Evolutionary conservation across 345 rosid genomes (phyloP).

Genomic region (Microthlaspi erraticum): DNA sequence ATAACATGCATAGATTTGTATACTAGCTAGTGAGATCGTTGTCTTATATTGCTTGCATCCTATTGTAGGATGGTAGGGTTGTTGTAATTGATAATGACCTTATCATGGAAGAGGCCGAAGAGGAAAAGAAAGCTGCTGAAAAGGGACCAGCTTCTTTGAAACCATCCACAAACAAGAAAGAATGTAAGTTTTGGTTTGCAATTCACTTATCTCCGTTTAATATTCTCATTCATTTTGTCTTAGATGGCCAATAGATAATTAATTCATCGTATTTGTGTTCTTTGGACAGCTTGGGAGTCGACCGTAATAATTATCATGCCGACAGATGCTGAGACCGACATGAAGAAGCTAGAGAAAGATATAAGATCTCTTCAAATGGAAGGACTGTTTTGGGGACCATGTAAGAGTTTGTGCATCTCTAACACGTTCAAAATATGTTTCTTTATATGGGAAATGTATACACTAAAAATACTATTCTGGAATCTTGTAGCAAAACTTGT

Average conservation of each 20-base stretch:
- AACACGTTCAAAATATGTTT: too few species aligned
- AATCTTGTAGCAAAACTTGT: not conserved
- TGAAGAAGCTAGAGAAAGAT: not conserved
- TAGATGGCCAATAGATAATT: not conserved
- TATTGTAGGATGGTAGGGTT: too few species aligned
- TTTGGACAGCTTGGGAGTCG: not conserved
- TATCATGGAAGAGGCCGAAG: constrained; percentile 76
- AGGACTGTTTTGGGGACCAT: not conserved
- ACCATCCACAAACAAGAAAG: too few species aligned
- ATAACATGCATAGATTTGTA: too few species aligned
- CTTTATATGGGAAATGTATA: too few species aligned
- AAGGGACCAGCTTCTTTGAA: not conserved
- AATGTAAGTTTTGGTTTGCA: too few species aligned
- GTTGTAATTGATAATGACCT: constrained; percentile 51
- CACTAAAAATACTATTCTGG: not conserved
- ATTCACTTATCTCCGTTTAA: too few species aligned
- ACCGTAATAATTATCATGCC: not conserved
- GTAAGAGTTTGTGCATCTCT: not conserved
- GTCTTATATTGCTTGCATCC: too few species aligned
- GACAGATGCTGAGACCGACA: not conserved
- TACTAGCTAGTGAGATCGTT: too few species aligned
- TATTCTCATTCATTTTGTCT: not conserved
- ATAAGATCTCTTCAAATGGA: not conserved
- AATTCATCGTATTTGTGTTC: not conserved
- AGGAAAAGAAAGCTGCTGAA: constrained; percentile 36